Percentiles rank a stretch among this genome's conserved stretches.
Conservation (phyloP, 495 filamentous ascomycete genomes). For the Xylaria curta region DNA sequence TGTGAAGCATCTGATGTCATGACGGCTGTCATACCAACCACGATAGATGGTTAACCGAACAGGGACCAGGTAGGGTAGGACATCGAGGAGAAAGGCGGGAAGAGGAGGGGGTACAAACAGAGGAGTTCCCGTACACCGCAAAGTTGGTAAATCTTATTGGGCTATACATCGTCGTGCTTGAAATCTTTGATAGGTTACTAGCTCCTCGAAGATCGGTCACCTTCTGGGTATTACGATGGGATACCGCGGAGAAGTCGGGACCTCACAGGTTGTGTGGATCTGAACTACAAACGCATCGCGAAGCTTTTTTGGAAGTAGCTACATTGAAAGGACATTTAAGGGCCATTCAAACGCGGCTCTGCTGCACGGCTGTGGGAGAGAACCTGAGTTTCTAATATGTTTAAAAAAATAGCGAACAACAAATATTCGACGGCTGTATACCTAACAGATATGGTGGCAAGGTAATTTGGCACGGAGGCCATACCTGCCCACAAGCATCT, state of each 20-base stretch:
- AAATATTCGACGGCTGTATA: not conserved
- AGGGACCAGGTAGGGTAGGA: conserved; percentile 24
- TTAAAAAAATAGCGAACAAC: not conserved
- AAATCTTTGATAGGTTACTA: conserved; percentile 5
- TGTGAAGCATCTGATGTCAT: conserved; percentile 31
- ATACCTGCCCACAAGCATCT: too few relatives aligned
- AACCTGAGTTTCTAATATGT: not conserved
- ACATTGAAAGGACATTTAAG: not conserved
- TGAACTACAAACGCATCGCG: conserved; percentile 36
- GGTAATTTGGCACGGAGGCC: not conserved
- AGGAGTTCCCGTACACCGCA: conserved; percentile 27
- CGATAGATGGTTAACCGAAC: conserved; percentile 31
- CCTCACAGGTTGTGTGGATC: conserved; percentile 22
- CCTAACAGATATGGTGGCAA: not conserved
- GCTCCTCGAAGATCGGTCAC: conserved; percentile 34
- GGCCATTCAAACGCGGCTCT: conserved; percentile 18
- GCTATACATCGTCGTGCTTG: conserved; percentile 12
- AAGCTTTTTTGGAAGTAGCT: conserved; percentile 20
- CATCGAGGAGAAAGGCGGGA: conserved; percentile 32
- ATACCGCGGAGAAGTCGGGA: conserved; percentile 18
- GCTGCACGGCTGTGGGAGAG: not conserved
- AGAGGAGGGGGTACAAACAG: conserved; percentile 34
- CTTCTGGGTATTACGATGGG: conserved; percentile 20
- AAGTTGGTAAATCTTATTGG: conserved; percentile 5
- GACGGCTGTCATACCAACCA: conserved; percentile 30